Evolutionary conservation across 345 rosid species (phyloP).

Genomic region (Physaria fendleri): DNA sequence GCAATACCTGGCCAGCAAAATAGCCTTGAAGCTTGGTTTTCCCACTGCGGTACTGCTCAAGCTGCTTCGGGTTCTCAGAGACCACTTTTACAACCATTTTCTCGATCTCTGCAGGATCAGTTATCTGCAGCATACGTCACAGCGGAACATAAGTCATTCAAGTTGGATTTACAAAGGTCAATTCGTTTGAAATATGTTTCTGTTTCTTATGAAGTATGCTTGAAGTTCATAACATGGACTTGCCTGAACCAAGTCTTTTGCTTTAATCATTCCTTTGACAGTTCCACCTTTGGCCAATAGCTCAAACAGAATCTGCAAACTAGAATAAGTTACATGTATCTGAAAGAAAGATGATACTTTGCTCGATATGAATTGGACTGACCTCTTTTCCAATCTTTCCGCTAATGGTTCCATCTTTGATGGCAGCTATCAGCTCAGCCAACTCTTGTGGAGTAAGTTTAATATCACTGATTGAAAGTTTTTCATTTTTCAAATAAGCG

Average conservation of each 20-base stretch:
- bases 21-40: conserved; percentile 85
- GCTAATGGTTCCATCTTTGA: conserved; percentile 79
- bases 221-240: conserved; percentile 30
- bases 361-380: conserved; percentile 2
- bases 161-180: not conserved
- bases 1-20: conserved; percentile 81
- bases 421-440: conserved; percentile 78
- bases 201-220: not conserved
- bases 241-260: conserved; percentile 87
- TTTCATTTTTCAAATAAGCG: conserved; percentile 78
- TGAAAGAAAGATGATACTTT: not conserved
- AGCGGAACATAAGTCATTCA: conserved; percentile 1
- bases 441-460: conserved; percentile 76
- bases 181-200: not conserved
- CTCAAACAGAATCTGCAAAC: conserved; percentile 68
- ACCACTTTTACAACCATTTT: conserved; percentile 71
- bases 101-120: conserved; percentile 75
- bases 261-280: conserved; percentile 72
- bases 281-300: conserved; percentile 92
- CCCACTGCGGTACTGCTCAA: conserved; percentile 76
- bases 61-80: conserved; percentile 73
- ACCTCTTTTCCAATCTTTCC: conserved; percentile 97
- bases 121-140: conserved; percentile 43
- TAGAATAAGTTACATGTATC: not conserved
- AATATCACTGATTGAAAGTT: conserved; percentile 60